These are phyloP conservation scores for Penicillium sp. DNA, from an alignment of 2,329 filamentous ascomycete species.

Conservation along the genomic window DNA sequence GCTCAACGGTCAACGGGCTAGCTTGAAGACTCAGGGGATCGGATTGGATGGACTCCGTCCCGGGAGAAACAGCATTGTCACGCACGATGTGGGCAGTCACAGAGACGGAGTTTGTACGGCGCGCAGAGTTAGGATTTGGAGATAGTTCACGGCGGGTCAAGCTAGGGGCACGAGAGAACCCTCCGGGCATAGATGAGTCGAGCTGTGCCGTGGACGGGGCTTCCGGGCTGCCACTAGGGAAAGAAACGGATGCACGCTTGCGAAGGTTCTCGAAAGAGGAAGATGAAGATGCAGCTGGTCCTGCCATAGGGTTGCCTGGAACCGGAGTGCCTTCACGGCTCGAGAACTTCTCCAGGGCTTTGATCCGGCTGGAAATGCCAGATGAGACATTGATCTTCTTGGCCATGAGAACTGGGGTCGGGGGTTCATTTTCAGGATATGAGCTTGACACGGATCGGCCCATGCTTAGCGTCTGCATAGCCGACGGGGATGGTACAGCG, in stretches of 20 bases:
- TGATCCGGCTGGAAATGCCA: constrained; percentile 90
- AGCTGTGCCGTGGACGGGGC: constrained; percentile 22
- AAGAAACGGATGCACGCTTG: constrained; percentile 39
- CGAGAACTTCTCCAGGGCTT: constrained; percentile 76
- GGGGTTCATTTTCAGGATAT: constrained; percentile 28
- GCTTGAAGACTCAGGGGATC: constrained; percentile 45
- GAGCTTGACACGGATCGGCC: constrained; percentile 39
- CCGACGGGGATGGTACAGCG: constrained; percentile 21
- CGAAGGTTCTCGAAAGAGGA: constrained; percentile 51
- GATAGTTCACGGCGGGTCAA: constrained; percentile 28
- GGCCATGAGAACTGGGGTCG: constrained; percentile 47
- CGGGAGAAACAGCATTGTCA: constrained; percentile 46
- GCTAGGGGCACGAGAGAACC: constrained; percentile 28
- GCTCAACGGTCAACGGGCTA: constrained; percentile 59
- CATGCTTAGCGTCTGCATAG: constrained; percentile 30
- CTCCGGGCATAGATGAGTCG: constrained; percentile 25
- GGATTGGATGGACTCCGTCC: constrained; percentile 29
- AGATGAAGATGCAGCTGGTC: constrained; percentile 53
- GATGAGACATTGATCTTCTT: constrained; percentile 81
- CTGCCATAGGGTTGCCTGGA: constrained; percentile 19
- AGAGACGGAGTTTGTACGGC: constrained; percentile 65
- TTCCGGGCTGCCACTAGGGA: constrained; percentile 24
- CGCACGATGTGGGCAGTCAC: constrained; percentile 80
- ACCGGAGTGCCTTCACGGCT: constrained; percentile 42
- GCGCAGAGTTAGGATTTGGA: constrained; percentile 19